Evolutionary conservation across 2,329 filamentous ascomycete genomes (phyloP).

Genomic region (Phyllosticta citribraziliensis): DNA sequence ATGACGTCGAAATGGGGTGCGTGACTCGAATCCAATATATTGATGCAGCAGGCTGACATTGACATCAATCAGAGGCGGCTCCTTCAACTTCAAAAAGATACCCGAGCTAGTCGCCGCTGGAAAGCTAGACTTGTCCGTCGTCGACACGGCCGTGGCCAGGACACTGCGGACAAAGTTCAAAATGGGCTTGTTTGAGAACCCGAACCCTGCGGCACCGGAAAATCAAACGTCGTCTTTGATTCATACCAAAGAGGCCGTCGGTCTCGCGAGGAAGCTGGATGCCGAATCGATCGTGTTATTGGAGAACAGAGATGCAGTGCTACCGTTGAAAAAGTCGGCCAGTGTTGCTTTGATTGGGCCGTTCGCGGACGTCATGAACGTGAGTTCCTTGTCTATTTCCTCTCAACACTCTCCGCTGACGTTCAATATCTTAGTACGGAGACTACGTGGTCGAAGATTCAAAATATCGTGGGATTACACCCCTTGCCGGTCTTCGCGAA

Average conservation of each 20-base stretch:
- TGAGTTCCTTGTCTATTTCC: conserved; percentile 28
- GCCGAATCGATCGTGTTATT: conserved; percentile 63
- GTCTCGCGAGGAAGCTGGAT: conserved; percentile 54
- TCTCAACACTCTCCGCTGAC: background rate
- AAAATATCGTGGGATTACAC: conserved; percentile 56
- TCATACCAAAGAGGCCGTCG: conserved; percentile 49
- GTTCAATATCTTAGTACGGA: conserved; percentile 43
- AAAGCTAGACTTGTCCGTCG: conserved; percentile 47
- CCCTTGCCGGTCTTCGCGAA: conserved; percentile 57
- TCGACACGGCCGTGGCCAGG: conserved; percentile 58
- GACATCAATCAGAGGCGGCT: conserved; percentile 41
- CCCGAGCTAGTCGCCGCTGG: conserved; percentile 54
- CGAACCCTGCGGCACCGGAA: conserved; percentile 50
- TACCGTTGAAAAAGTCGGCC: conserved; percentile 58
- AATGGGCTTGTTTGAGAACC: conserved; percentile 61
- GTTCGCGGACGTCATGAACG: conserved; percentile 64
- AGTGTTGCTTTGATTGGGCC: conserved; percentile 65
- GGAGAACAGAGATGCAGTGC: conserved; percentile 56
- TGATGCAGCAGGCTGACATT: background rate
- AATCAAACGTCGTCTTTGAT: conserved; percentile 49
- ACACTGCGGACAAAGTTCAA: conserved; percentile 59
- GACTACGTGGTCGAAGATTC: conserved; percentile 62
- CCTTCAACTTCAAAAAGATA: conserved; percentile 59
- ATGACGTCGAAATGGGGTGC: conserved; percentile 62
- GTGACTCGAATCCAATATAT: background rate